These are phyloP conservation scores for Karstenula rhodostoma DNA, from an alignment of 2,329 filamentous ascomycete genomes.

Conservation along the genomic window DNA sequence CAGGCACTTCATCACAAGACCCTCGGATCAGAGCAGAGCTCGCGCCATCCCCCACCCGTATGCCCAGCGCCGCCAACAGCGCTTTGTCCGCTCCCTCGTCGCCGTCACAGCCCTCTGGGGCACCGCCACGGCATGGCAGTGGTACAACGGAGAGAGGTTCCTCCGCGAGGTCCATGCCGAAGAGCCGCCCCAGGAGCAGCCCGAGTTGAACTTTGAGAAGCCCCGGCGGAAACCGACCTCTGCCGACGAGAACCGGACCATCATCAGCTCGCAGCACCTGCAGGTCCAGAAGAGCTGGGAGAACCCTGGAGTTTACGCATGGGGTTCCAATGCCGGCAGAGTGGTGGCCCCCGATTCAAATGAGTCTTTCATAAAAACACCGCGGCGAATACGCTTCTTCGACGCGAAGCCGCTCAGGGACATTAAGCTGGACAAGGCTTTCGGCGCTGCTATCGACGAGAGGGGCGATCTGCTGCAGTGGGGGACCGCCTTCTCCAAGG, in stretches of 20 bases:
- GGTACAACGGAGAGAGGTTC: constrained; percentile 51
- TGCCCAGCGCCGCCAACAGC: constrained; percentile 55
- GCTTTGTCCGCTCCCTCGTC: constrained; percentile 55
- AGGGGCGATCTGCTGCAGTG: constrained; percentile 91
- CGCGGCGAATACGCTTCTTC: constrained; percentile 81
- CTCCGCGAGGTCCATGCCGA: constrained; percentile 58
- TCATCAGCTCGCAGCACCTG: constrained; percentile 83
- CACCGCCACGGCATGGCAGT: constrained; percentile 55
- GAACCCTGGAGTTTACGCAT: constrained; percentile 89
- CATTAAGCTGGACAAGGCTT: constrained; percentile 81
- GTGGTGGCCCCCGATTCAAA: constrained; percentile 87
- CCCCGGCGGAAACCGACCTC: constrained; percentile 63
- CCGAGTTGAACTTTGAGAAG: constrained; percentile 74
- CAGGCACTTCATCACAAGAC: constrained; percentile 36
- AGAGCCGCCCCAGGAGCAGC: constrained; percentile 54
- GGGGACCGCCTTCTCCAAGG: constrained; percentile 78
- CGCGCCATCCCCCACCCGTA: constrained; percentile 46
- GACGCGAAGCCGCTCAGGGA: constrained; percentile 85
- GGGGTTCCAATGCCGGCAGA: constrained; percentile 85
- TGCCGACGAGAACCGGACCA: constrained; percentile 76
- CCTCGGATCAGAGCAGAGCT: constrained; percentile 31
- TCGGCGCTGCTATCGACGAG: constrained; percentile 87
- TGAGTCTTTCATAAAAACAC: constrained; percentile 80
- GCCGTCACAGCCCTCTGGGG: constrained; percentile 54
- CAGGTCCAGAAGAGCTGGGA: constrained; percentile 85